Conservation (phyloP, 331 rosid genomes). For the Ulmus americana region DNA sequence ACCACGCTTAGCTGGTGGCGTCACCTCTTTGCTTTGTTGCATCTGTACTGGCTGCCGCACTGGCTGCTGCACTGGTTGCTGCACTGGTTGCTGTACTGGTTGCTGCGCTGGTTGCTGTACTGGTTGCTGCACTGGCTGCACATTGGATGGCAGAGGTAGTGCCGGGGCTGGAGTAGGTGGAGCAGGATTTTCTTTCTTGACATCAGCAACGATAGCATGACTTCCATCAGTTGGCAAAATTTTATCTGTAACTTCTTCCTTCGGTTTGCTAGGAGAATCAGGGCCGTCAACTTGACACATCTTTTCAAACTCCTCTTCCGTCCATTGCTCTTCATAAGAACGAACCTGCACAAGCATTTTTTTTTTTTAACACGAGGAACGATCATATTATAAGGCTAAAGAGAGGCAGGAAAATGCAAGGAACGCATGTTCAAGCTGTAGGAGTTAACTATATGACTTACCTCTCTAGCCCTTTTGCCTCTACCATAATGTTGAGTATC, state of each 20-base stretch:
- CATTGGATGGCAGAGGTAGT: slow-evolving; percentile 30
- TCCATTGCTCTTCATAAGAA: slow-evolving; percentile 98
- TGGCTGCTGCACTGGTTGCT: slow-evolving; percentile 5
- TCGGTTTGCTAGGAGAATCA: slow-evolving; percentile 57
- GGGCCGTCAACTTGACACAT: slow-evolving; percentile 78
- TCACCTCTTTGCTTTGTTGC: slow-evolving; percentile 55
- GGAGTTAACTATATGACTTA: slow-evolving; percentile 30
- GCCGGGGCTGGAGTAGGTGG: slow-evolving; percentile 15
- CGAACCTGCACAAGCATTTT: slow-evolving; percentile 56
- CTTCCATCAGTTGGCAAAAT: slow-evolving; percentile 35
- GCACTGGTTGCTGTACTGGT: background rate
- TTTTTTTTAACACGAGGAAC: background rate
- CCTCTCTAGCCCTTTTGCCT: slow-evolving; percentile 99
- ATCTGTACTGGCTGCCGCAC: slow-evolving; percentile 3
- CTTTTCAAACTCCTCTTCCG: slow-evolving; percentile 97
- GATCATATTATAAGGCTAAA: background rate
- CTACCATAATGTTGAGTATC: slow-evolving; percentile 91
- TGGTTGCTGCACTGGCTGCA: slow-evolving; percentile 20
- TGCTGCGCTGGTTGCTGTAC: slow-evolving; percentile 2
- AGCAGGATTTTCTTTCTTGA: slow-evolving; percentile 34
- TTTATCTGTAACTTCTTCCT: slow-evolving; percentile 40
- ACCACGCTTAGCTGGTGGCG: slow-evolving; percentile 89
- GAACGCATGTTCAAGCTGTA: slow-evolving; percentile 14
- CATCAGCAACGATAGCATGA: slow-evolving; percentile 35
- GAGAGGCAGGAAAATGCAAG: background rate